phyloP scores from a whole-genome alignment of 441 rosid genomes.

The Populus trichocarpa region DNA sequence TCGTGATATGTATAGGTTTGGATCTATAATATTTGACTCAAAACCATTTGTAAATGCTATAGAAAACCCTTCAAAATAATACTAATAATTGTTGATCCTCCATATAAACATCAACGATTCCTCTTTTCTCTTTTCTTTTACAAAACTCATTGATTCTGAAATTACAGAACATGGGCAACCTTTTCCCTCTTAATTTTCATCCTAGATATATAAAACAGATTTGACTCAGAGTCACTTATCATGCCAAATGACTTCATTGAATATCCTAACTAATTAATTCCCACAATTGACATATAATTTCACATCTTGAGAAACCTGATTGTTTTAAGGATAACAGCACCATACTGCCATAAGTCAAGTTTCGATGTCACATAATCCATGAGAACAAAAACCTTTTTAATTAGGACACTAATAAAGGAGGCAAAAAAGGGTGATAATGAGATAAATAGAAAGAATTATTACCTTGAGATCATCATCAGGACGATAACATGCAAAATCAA shows the following conservation, averaged over 20 bases:
- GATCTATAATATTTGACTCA: not conserved
- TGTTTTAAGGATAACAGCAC: no score
- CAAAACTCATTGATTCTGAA: not conserved
- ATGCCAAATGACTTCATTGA: no score
- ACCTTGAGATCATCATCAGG: slow-evolving; percentile 90
- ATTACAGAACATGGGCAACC: not conserved
- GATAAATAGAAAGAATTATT: not conserved
- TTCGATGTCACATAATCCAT: no score
- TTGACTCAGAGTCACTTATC: not conserved
- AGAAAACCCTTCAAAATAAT: not conserved
- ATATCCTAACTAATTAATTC: not conserved
- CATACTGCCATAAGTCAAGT: no score
- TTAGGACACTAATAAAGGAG: no score
- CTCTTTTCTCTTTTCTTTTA: no score
- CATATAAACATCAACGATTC: not conserved
- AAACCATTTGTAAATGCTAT: not conserved
- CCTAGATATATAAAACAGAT: not conserved
- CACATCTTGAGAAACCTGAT: not conserved
- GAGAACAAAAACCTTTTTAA: no score
- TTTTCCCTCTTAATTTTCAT: not conserved
- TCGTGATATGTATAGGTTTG: not conserved
- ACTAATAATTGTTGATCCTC: no score
- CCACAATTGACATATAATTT: not conserved
- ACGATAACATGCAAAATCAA: slow-evolving; percentile 76
- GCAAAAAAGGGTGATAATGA: not conserved